Evolutionary conservation across 2,329 filamentous ascomycete species (phyloP).

Genomic region (Aspergillus puulaauensis): DNA sequence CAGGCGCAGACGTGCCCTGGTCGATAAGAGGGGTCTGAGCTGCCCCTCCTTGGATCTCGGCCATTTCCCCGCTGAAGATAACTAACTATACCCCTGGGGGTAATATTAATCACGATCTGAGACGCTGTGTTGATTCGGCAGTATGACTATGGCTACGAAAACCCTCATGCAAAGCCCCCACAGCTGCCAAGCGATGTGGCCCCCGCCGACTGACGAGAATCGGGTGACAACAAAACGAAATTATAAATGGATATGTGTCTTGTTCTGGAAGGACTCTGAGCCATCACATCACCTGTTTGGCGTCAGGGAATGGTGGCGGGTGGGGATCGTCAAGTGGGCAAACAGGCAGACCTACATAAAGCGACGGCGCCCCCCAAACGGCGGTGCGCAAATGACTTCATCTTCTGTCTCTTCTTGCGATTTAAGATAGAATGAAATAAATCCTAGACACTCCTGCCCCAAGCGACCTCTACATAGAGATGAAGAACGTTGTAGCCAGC

Average conservation of each 20-base stretch:
- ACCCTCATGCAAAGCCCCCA: conserved; percentile 13
- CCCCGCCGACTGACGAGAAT: conserved; percentile 5
- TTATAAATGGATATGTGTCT: not conserved
- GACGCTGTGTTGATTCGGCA: not conserved
- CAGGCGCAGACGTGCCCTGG: conserved; percentile 70
- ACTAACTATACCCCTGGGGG: conserved; percentile 1
- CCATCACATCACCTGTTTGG: conserved; percentile 3
- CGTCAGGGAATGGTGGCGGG: conserved; percentile 5
- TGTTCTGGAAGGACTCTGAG: not conserved
- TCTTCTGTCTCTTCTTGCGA: not conserved
- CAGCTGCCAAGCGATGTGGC: conserved; percentile 17
- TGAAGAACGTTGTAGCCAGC: conserved; percentile 23
- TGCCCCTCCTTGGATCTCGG: not conserved
- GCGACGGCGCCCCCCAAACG: not conserved
- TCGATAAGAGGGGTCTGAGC: conserved; percentile 42
- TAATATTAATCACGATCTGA: not conserved
- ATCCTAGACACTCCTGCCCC: not conserved
- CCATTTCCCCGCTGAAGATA: not conserved
- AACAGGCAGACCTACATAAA: conserved; percentile 7
- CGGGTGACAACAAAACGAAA: conserved; percentile 6
- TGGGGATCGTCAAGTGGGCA: conserved; percentile 10
- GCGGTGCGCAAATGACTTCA: conserved; percentile 6
- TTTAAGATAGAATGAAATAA: conserved; percentile 7
- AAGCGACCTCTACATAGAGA: conserved; percentile 1
- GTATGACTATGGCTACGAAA: not conserved